Evolutionary conservation across 768 basidiomycete species (phyloP).

Genomic region (Cyclocybe aegerita): DNA sequence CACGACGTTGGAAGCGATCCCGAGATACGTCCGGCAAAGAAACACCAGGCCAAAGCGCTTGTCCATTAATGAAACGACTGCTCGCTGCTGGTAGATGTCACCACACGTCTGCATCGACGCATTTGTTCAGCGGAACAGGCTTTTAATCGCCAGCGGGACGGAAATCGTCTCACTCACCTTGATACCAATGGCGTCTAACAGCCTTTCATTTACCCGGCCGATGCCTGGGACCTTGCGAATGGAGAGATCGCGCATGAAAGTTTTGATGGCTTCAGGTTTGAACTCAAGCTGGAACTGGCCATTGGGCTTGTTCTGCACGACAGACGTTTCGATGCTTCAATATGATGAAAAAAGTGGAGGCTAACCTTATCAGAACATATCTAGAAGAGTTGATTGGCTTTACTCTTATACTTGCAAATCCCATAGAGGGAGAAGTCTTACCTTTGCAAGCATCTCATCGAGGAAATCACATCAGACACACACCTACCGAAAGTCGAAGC

Average conservation of each 20-base stretch:
- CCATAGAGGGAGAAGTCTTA: constrained; percentile 21
- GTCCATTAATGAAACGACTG: constrained; percentile 77
- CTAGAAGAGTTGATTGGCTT: constrained; percentile 32
- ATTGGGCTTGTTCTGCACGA: constrained; percentile 83
- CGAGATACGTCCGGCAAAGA: constrained; percentile 79
- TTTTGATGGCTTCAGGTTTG: constrained; percentile 57
- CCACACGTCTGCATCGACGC: constrained; percentile 70
- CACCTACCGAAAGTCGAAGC: not conserved
- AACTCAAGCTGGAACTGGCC: constrained; percentile 84
- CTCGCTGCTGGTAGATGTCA: constrained; percentile 80
- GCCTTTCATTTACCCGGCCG: constrained; percentile 86
- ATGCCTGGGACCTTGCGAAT: constrained; percentile 90
- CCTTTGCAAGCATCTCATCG: constrained; percentile 86
- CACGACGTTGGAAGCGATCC: constrained; percentile 83
- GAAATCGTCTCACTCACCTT: constrained; percentile 46
- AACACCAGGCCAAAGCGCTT: constrained; percentile 80
- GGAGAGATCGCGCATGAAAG: constrained; percentile 79
- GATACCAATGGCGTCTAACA: constrained; percentile 85
- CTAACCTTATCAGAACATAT: constrained; percentile 89
- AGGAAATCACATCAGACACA: constrained; percentile 15
- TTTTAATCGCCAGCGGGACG: not conserved
- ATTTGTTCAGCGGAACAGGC: not conserved
- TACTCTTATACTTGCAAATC: not conserved
- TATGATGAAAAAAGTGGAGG: constrained; percentile 2
- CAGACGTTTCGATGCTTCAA: not conserved